Percentiles rank a stretch among this genome's conserved stretches.
phyloP scores from a whole-genome alignment of 306 rosid species.

The Cicer cuneatum region DNA sequence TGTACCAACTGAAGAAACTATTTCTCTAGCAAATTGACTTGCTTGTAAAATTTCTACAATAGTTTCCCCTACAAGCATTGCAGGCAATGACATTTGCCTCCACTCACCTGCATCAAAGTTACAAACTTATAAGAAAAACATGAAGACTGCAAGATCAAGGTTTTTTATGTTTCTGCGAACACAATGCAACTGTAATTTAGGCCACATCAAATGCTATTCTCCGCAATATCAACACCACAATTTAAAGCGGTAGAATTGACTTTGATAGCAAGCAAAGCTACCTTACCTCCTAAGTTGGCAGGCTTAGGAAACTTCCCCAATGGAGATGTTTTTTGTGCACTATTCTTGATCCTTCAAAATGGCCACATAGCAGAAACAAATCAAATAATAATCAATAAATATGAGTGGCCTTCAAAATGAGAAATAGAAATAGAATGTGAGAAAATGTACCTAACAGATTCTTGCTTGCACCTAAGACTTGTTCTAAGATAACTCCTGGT shows the following conservation, averaged over 20 bases:
- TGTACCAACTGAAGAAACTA: conserved; percentile 55
- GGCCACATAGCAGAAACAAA: conserved; percentile 7
- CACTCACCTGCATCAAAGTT: conserved; percentile 68
- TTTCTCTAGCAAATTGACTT: conserved; percentile 80
- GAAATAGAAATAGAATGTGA: background rate
- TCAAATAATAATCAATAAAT: background rate
- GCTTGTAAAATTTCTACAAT: conserved; percentile 85
- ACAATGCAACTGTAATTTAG: background rate
- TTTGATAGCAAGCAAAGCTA: conserved; percentile 33
- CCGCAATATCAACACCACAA: background rate
- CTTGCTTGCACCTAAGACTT: conserved; percentile 94
- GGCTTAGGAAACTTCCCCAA: conserved; percentile 79
- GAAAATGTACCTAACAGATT: conserved; percentile 64
- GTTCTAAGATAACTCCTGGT: conserved; percentile 83
- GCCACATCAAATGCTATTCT: background rate
- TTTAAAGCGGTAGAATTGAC: background rate
- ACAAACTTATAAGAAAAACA: background rate
- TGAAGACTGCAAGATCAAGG: background rate
- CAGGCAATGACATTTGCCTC: conserved; percentile 87
- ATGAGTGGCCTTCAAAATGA: background rate
- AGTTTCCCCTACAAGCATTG: conserved; percentile 94
- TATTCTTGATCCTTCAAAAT: conserved; percentile 62
- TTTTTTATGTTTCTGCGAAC: background rate
- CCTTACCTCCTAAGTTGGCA: conserved; percentile 53
- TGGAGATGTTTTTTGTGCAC: conserved; percentile 65